Evolutionary conservation across 192 early-diverging fungal genomes (phyloP), one percentile per base, ranked within the genome.

Genomic region (Gonapodya sp.): DNA sequence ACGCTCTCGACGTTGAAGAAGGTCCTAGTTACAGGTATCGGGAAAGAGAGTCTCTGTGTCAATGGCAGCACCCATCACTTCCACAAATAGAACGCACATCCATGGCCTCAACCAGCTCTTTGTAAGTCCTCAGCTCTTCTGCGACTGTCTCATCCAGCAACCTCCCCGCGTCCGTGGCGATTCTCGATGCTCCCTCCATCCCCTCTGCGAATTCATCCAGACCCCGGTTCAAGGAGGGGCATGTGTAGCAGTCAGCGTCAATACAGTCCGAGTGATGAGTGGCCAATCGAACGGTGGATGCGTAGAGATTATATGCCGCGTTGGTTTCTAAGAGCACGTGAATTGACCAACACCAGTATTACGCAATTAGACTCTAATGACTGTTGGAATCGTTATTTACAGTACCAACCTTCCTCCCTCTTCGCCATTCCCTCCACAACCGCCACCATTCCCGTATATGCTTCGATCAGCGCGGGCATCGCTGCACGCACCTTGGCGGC

Each of bases 371-470:
- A 33, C 0, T 83, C 18, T 36, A 35, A 18, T 24, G 14, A 35
- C 35, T 35, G 34, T 16, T 34, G 36, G 14, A 8, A 36, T 31
- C 80, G 24, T 16, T 46, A 33, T 46, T 14, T 33, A 1, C 2
- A 78, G 18, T 34, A 78, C 36, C 83, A 87, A 82, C 91, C 92
- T 83, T 92, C 91, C 46, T 86, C 86, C 1, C 92, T 84, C 81
- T 86, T 84, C n/a, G 91, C 86, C 37, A 89, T 85, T 73, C 92
- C 85, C 35, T 92, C 92, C 84, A 91, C 85, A 78, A 91, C 82
- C 73, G 84, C 83, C n/a, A 87, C 87, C 83, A 93, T 83, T 78
- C 88, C 90, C 31, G 87, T 73, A 80, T 93, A 93, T 81, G 91
- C 88, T 31, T 86, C 87, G 1, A 93, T 88, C 34, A 87, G 83